A percentile compares a stretch with the other conserved stretches of the same genome.
Conservation (phyloP, 148 eudicot species). For the Vaccinium myrtillus region DNA sequence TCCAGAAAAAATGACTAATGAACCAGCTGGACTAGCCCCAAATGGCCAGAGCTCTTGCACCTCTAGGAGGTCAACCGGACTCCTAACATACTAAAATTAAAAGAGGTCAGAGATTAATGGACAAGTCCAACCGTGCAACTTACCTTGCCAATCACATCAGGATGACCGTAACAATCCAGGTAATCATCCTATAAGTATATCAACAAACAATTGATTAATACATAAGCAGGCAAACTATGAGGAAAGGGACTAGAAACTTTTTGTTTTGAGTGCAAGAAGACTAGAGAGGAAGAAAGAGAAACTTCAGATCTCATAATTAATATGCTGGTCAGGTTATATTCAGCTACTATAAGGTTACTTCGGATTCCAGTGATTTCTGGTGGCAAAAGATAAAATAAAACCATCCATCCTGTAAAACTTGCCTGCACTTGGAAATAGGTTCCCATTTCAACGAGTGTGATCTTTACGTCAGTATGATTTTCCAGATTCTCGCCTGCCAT, state of each 20-base stretch:
- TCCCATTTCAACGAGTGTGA: slow-evolving; percentile 63
- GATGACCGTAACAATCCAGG: slow-evolving; percentile 73
- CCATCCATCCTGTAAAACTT: slow-evolving; percentile 11
- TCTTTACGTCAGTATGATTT: slow-evolving; percentile 57
- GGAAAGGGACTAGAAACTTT: background rate
- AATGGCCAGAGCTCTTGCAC: background rate
- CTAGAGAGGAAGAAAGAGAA: background rate
- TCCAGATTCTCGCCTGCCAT: slow-evolving; percentile 76
- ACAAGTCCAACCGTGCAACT: background rate
- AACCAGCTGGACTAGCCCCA: background rate
- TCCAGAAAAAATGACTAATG: background rate
- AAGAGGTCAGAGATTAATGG: background rate
- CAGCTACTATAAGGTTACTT: background rate
- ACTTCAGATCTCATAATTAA: background rate
- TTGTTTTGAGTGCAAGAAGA: slow-evolving; percentile 6
- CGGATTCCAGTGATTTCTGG: background rate
- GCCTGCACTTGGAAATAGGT: slow-evolving; percentile 77
- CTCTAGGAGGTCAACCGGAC: background rate
- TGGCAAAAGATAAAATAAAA: background rate
- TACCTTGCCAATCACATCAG: slow-evolving; percentile 74
- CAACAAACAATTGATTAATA: background rate
- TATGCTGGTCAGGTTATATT: background rate
- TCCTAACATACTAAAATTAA: background rate
- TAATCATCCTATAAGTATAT: slow-evolving; percentile 57
- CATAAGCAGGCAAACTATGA: background rate